phyloP scores from a whole-genome alignment of 805 yeast genomes.

The Candida peoriensis region DNA sequence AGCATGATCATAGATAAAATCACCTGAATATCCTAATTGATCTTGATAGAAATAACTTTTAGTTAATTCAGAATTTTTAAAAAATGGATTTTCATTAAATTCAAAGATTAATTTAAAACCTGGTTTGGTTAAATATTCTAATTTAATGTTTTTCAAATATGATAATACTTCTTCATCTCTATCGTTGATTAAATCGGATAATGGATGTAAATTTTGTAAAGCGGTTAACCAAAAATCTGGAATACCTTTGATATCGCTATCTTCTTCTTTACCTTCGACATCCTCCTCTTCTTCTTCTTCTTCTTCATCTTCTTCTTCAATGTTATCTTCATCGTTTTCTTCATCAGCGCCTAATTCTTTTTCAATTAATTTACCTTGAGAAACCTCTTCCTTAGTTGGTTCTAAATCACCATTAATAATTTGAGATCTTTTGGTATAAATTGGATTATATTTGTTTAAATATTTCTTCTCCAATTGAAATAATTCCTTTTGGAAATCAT shows the following conservation, averaged over 20 bases:
- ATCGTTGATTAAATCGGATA: constrained; percentile 81
- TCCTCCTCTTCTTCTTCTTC: constrained; percentile 37
- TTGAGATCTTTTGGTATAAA: constrained; percentile 66
- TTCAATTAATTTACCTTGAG: constrained; percentile 68
- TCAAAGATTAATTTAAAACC: constrained; percentile 87
- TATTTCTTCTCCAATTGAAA: constrained; percentile 81
- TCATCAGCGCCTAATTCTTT: constrained; percentile 45
- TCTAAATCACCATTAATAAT: constrained; percentile 69
- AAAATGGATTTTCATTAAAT: constrained; percentile 71
- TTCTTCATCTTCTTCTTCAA: constrained; percentile 36
- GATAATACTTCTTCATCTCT: constrained; percentile 83
- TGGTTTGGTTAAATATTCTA: constrained; percentile 77
- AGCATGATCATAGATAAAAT: constrained; percentile 94
- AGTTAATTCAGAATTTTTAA: constrained; percentile 64
- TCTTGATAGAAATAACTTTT: constrained; percentile 93
- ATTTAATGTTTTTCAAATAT: constrained; percentile 60
- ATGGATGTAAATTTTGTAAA: constrained; percentile 74
- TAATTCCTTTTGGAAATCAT: constrained; percentile 85
- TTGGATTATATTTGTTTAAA: constrained; percentile 65
- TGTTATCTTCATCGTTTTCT: constrained; percentile 29
- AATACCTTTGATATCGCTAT: constrained; percentile 57
- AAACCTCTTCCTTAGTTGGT: constrained; percentile 76
- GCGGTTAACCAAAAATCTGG: constrained; percentile 98
- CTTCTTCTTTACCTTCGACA: constrained; percentile 40
- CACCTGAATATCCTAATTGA: constrained; percentile 91